A percentile compares a stretch with the other conserved stretches of the same genome.
phyloP scores from a whole-genome alignment of 2,329 filamentous ascomycete species.

The Aspergillus unguis region DNA sequence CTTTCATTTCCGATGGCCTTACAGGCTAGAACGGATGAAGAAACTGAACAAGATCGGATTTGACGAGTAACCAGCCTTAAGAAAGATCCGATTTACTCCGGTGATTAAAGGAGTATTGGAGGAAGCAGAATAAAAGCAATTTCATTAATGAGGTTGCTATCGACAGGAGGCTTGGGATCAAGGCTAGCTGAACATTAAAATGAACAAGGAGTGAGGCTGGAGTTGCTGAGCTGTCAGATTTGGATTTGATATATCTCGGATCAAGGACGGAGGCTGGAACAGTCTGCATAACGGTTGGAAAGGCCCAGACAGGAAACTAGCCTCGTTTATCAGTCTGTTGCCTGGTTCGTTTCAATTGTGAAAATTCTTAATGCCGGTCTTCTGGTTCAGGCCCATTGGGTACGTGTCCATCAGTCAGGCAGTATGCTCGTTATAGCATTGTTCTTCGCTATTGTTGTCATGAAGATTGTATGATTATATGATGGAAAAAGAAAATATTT shows the following conservation, averaged over 20 bases:
- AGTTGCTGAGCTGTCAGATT: not conserved
- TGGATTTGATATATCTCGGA: conserved; percentile 3
- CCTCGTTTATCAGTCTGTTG: not conserved
- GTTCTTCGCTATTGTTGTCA: too few species aligned
- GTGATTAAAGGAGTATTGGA: too few species aligned
- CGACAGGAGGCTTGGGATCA: too few species aligned
- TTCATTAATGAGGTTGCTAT: too few species aligned
- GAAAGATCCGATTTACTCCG: too few species aligned
- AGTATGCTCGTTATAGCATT: not conserved
- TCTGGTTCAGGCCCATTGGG: conserved; percentile 1
- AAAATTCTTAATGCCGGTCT: not conserved
- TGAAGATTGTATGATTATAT: not conserved
- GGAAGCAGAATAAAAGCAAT: too few species aligned
- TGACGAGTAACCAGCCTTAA: not conserved
- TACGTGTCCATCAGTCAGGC: not conserved
- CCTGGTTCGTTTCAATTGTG: not conserved
- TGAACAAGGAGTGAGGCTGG: not conserved
- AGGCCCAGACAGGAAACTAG: not conserved
- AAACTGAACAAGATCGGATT: not conserved
- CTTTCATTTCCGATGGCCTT: not conserved
- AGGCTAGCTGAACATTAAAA: too few species aligned
- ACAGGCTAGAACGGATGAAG: not conserved
- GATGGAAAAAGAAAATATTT: not conserved
- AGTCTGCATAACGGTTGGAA: not conserved
- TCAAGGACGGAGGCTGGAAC: not conserved